Conservation (phyloP, 495 filamentous ascomycete genomes). For the Jackrogersella multiformis region DNA sequence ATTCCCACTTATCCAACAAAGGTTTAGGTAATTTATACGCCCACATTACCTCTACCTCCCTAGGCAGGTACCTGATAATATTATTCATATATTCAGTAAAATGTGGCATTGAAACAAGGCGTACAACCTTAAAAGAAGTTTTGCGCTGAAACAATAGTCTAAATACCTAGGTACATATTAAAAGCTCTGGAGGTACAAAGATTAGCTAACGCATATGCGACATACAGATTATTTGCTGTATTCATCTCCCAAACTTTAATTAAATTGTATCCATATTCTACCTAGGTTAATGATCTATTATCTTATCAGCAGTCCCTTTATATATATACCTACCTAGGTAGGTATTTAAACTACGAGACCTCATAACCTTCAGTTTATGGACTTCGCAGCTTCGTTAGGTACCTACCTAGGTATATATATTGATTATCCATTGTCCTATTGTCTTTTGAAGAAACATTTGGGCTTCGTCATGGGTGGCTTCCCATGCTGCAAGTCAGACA, state of each 20-base stretch:
- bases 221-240: neutral
- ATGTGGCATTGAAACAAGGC: conserved; percentile 25
- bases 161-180: neutral
- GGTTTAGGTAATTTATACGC: no score
- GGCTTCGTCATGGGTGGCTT: conserved; percentile 14
- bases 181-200: neutral
- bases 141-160: conserved; percentile 9
- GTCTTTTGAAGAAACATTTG: neutral
- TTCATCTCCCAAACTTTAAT: neutral
- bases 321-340: no score
- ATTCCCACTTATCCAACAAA: neutral
- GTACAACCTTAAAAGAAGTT: conserved; percentile 29
- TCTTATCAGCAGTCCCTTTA: neutral
- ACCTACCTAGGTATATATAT: no score
- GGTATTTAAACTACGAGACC: conserved; percentile 8
- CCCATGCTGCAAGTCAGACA: conserved; percentile 19
- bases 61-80: no score
- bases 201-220: neutral
- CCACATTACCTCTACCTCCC: neutral
- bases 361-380: no score
- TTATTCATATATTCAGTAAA: neutral
- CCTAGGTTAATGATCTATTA: neutral
- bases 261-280: neutral
- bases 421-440: conserved; percentile 11
- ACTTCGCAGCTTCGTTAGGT: no score